Conservation (phyloP, 331 rosid species). For the Prunus yedoensis region DNA sequence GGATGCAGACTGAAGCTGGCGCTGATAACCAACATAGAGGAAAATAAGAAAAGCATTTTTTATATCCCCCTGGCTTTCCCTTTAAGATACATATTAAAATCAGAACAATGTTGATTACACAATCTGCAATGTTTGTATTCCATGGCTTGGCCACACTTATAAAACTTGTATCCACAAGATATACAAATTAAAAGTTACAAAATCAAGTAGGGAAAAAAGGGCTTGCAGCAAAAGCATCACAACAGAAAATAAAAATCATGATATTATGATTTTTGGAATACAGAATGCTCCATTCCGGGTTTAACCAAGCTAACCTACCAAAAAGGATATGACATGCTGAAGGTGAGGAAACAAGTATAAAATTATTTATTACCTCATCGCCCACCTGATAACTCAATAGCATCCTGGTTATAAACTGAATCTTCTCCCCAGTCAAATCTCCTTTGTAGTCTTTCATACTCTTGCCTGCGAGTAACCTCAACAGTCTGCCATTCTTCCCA, state of each 20-base stretch:
- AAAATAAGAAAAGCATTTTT: background rate
- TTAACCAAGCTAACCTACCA: conserved; percentile 33
- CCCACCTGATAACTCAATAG: conserved; percentile 85
- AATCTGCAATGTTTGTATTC: conserved; percentile 5
- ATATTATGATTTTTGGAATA: background rate
- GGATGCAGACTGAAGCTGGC: background rate
- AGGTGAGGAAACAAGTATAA: conserved; percentile 3
- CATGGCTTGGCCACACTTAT: background rate
- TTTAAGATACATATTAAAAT: background rate
- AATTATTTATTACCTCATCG: conserved; percentile 44
- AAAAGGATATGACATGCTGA: conserved; percentile 21
- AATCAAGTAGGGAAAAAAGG: conserved; percentile 7
- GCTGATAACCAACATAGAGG: background rate
- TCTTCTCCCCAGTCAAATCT: conserved; percentile 95
- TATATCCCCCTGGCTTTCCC: background rate
- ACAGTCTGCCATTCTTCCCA: conserved; percentile 96
- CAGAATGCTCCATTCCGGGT: background rate
- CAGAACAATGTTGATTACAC: background rate
- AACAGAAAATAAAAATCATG: background rate
- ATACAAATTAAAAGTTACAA: background rate
- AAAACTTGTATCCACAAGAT: background rate
- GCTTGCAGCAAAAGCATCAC: conserved; percentile 9
- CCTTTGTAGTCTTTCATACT: conserved; percentile 78
- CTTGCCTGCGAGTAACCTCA: conserved; percentile 83
- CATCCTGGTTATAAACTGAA: conserved; percentile 78